Evolutionary conservation across 441 rosid species (phyloP), one percentile per base, ranked within the genome.

Genomic region (Erodium moschatum): DNA sequence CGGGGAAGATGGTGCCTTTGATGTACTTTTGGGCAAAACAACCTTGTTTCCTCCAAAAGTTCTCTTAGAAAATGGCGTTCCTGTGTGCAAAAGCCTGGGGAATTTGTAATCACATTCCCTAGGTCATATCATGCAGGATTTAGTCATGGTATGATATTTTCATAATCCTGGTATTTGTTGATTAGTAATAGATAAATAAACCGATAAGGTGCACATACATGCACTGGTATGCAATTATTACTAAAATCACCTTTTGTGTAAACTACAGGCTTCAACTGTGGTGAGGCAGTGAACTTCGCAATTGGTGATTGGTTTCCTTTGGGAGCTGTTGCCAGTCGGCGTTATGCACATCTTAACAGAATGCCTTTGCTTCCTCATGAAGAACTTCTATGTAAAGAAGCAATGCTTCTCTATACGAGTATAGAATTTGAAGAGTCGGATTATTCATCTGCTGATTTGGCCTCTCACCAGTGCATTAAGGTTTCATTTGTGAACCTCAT

Each of bases 101-200:
- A 95, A 78, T 95, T 85, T 56, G 73, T 95, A 40, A 81, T 95
- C 65, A 90, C 98, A 21, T 95, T 92, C 72, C 99, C 99, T 8
- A 88, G 96, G 74, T 96, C 97, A 70, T 95, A 92, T 84, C 99
- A 95, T 85, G 96, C 98, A 63, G 99, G 98, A 73, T 95, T 95
- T 72, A 95, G 99, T 77, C 99, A 95, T 71, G 99, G 99, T 95
- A 83, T 72, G 79, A 19, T 58, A 56, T 54, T 58, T 52, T 66
- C 31, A 42, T 27, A 16, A 38, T 72, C 66, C 63, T 5, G 31
- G 52, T 64, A 19, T 38, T 52, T 19, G 50, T 5, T 48, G 48
- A 58, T 3, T 68, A 13, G 65, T 56, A 56, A 38, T 44, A 19
- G 68, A 65, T 68, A 31, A 54, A 31, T 40, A 20, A 15, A 20